Evolutionary conservation across 2,329 filamentous ascomycete genomes (phyloP).

Genomic region (Hypoxylon sp.): DNA sequence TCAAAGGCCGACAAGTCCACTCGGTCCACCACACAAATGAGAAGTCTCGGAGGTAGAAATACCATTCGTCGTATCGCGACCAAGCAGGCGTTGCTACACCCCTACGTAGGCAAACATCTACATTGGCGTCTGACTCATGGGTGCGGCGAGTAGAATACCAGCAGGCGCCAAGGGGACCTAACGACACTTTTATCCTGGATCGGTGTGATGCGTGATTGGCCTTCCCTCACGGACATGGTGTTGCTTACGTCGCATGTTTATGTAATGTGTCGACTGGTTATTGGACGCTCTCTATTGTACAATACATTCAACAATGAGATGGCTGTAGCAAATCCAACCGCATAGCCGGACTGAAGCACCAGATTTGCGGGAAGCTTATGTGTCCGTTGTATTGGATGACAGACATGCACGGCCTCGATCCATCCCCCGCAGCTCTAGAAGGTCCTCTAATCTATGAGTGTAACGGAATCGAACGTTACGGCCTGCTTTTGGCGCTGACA

Average conservation of each 20-base stretch:
- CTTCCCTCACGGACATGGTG: slow-evolving; percentile 1
- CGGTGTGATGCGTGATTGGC: slow-evolving; percentile 28
- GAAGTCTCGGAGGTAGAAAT: slow-evolving; percentile 8
- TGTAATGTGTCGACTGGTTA: slow-evolving; percentile 34
- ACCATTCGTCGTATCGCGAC: slow-evolving; percentile 7
- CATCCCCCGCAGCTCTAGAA: slow-evolving; percentile 7
- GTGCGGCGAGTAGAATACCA: slow-evolving; percentile 13
- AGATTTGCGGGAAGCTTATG: slow-evolving; percentile 6
- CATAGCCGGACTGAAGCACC: neutral
- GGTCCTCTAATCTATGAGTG: slow-evolving; percentile 9
- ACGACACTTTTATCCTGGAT: slow-evolving; percentile 17
- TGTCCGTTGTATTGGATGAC: slow-evolving; percentile 13
- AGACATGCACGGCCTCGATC: neutral
- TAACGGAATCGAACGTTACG: slow-evolving; percentile 18
- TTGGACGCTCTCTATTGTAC: slow-evolving; percentile 33
- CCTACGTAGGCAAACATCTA: slow-evolving; percentile 1
- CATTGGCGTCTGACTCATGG: slow-evolving; percentile 36
- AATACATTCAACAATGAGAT: slow-evolving; percentile 8
- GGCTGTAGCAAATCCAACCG: slow-evolving; percentile 9
- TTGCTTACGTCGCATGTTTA: slow-evolving; percentile 37
- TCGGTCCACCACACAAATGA: neutral
- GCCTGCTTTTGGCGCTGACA: slow-evolving; percentile 17
- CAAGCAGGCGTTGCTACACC: slow-evolving; percentile 1
- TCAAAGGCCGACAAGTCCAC: slow-evolving; percentile 18
- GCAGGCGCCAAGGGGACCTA: slow-evolving; percentile 30